Evolutionary conservation across 2,329 filamentous ascomycete genomes (phyloP).

Genomic region (Zasmidium cellare): DNA sequence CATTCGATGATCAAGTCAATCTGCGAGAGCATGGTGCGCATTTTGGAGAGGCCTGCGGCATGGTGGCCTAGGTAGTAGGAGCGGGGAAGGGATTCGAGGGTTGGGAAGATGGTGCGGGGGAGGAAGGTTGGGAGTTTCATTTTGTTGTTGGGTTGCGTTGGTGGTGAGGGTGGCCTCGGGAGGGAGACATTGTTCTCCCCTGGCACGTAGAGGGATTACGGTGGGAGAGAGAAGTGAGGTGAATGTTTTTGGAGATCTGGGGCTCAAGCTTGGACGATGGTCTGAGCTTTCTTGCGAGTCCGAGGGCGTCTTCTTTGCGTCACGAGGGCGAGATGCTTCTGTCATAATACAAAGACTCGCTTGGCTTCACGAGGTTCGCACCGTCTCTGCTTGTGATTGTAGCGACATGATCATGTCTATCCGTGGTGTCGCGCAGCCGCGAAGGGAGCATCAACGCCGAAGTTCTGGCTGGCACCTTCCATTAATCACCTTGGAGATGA

Average conservation of each 20-base stretch:
- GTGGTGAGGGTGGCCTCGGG: slow-evolving; percentile 12
- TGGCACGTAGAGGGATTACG: not conserved
- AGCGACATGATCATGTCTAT: not conserved
- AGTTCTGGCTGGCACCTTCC: not conserved
- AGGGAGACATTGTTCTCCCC: slow-evolving; percentile 18
- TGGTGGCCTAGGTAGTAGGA: slow-evolving; percentile 97
- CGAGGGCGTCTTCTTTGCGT: not conserved
- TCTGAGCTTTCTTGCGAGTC: not conserved
- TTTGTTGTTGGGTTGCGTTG: not conserved
- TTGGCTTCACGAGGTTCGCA: not conserved
- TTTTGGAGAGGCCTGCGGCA: slow-evolving; percentile 73
- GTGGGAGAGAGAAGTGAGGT: not conserved
- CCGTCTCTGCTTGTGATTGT: too few species aligned
- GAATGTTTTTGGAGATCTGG: not conserved
- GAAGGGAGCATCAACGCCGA: not conserved
- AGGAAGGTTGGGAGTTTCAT: slow-evolving; percentile 60
- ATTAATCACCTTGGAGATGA: not conserved
- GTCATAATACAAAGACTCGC: not conserved
- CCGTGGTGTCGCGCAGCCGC: not conserved
- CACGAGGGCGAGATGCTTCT: not conserved
- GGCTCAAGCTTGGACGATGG: not conserved
- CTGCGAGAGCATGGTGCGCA: slow-evolving; percentile 75
- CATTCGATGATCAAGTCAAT: slow-evolving; percentile 92
- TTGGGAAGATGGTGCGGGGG: slow-evolving; percentile 71
- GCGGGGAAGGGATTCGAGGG: slow-evolving; percentile 73